Evolutionary conservation across 495 filamentous ascomycete species (phyloP).

Genomic region (Hypoxylon lenormandii): DNA sequence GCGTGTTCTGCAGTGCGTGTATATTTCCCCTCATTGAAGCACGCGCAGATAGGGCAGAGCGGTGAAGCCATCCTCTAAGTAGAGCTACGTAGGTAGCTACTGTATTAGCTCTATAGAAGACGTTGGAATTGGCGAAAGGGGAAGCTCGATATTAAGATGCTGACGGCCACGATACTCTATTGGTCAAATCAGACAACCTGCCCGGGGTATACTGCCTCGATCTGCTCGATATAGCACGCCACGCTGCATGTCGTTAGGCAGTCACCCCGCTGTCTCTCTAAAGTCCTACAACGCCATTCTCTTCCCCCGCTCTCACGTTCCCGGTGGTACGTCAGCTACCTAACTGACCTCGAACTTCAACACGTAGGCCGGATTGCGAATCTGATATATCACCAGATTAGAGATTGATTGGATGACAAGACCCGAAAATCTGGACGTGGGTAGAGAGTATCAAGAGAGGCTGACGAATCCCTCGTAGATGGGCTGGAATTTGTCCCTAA

Average conservation of each 20-base stretch:
- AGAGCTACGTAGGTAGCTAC: conserved; percentile 17
- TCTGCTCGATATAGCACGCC: background rate
- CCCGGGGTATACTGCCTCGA: conserved; percentile 4
- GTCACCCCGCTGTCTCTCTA: conserved; percentile 19
- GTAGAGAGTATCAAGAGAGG: conserved; percentile 12
- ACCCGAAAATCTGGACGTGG: conserved; percentile 15
- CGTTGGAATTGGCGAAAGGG: no score
- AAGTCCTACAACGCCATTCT: conserved; percentile 22
- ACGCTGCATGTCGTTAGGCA: conserved; percentile 14
- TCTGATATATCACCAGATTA: conserved; percentile 12
- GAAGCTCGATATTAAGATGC: conserved; percentile 5
- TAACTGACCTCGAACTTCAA: background rate
- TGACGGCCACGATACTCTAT: conserved; percentile 3
- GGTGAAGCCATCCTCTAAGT: conserved; percentile 15
- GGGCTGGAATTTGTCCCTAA: background rate
- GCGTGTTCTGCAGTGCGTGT: conserved; percentile 7
- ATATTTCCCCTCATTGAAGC: conserved; percentile 22
- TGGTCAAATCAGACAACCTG: conserved; percentile 18
- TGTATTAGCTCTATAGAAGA: conserved; percentile 31
- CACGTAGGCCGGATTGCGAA: conserved; percentile 31
- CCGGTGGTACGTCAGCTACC: conserved; percentile 31
- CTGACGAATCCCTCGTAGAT: conserved; percentile 8
- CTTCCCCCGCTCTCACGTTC: conserved; percentile 22
- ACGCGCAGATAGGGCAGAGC: conserved; percentile 11
- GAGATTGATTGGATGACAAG: conserved; percentile 30